Conservation (phyloP, 257 asterid genomes). For the Przewalskia tangutica region DNA sequence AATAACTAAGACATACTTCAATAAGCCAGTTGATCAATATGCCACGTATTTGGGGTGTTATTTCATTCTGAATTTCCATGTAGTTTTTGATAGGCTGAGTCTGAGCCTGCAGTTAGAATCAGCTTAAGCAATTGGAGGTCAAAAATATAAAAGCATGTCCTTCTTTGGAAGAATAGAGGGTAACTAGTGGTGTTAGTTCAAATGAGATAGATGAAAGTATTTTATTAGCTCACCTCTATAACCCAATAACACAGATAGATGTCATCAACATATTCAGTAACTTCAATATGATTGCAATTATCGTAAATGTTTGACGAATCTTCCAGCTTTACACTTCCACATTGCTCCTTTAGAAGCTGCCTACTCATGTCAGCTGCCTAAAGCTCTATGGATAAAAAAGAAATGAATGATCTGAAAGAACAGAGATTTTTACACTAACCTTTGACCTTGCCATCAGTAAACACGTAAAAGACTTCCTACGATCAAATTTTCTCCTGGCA, state of each 20-base stretch:
- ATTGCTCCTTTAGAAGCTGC: conserved; percentile 36
- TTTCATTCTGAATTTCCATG: conserved; percentile 50
- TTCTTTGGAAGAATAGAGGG: neutral
- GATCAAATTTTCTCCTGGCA: conserved; percentile 45
- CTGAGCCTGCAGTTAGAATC: conserved; percentile 37
- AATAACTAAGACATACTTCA: conserved; percentile 39
- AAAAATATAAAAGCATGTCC: neutral
- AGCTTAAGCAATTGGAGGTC: neutral
- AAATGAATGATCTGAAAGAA: conserved; percentile 3
- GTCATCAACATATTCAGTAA: conserved; percentile 78
- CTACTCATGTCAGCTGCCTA: neutral
- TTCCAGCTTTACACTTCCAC: conserved; percentile 27
- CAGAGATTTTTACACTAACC: conserved; percentile 27
- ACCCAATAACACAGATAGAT: conserved; percentile 91
- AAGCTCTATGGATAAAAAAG: neutral
- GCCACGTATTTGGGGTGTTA: conserved; percentile 86
- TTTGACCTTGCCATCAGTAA: conserved; percentile 59
- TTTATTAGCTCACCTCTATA: conserved; percentile 57
- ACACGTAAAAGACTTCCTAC: conserved; percentile 68
- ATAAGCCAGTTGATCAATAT: conserved; percentile 91
- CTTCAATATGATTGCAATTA: conserved; percentile 80
- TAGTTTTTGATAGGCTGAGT: conserved; percentile 46
- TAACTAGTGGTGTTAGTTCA: neutral
- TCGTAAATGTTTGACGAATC: conserved; percentile 67
- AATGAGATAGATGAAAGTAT: neutral